Evolutionary conservation across 2,329 filamentous ascomycete genomes (phyloP).

Genomic region (Achaetomium macrosporum): DNA sequence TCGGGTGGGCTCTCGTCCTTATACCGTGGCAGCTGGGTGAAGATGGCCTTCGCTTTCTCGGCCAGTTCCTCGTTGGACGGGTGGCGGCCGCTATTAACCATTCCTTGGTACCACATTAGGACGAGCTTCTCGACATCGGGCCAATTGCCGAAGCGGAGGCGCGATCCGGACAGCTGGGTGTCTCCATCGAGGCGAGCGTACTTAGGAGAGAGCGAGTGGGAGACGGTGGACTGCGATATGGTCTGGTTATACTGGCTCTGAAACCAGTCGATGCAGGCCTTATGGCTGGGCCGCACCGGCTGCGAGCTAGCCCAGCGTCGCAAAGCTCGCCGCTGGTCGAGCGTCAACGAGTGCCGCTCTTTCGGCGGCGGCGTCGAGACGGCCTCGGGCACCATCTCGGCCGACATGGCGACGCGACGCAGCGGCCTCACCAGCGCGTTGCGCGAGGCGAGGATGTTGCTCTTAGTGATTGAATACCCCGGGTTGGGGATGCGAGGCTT

Average conservation of each 20-base stretch:
- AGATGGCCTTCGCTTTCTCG: slow-evolving; percentile 56
- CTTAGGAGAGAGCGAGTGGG: slow-evolving; percentile 56
- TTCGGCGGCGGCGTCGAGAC: slow-evolving; percentile 29
- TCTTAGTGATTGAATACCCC: slow-evolving; percentile 8
- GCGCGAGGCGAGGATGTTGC: slow-evolving; percentile 6
- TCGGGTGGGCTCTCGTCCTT: slow-evolving; percentile 55
- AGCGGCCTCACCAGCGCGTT: slow-evolving; percentile 8
- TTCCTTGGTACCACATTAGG: slow-evolving; percentile 49
- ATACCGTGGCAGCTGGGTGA: slow-evolving; percentile 52
- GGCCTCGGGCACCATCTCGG: slow-evolving; percentile 15
- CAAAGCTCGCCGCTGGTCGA: slow-evolving; percentile 56
- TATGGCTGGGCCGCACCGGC: slow-evolving; percentile 51
- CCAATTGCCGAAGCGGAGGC: slow-evolving; percentile 59
- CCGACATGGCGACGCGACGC: slow-evolving; percentile 16
- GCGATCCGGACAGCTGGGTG: slow-evolving; percentile 56
- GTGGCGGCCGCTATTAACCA: slow-evolving; percentile 47
- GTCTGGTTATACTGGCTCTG: slow-evolving; percentile 51
- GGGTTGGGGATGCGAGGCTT: slow-evolving; percentile 13
- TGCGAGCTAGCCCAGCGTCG: slow-evolving; percentile 55
- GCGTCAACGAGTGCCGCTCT: slow-evolving; percentile 55
- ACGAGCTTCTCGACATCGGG: slow-evolving; percentile 57
- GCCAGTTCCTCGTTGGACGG: slow-evolving; percentile 58
- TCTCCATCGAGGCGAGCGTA: slow-evolving; percentile 57
- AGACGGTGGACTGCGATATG: slow-evolving; percentile 59
- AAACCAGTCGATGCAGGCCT: slow-evolving; percentile 60